Conservation (phyloP, 106 monocot genomes). For the Acorus calamus region DNA sequence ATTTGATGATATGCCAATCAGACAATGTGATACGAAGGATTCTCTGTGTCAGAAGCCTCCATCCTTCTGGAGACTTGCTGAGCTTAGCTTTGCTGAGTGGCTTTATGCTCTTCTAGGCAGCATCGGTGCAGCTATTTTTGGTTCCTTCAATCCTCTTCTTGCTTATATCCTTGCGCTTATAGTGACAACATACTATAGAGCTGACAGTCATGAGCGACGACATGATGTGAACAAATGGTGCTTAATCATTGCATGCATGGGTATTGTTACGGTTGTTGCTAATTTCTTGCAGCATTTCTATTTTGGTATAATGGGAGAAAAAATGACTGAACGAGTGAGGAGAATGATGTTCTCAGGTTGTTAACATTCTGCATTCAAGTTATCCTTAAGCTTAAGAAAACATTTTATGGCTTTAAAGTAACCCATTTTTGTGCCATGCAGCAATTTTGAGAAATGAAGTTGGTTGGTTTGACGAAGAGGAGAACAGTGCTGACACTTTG, state of each 20-base stretch:
- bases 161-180: conserved; percentile 78
- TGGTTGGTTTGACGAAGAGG: conserved; percentile 99
- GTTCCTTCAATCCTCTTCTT: conserved; percentile 95
- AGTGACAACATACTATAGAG: conserved; percentile 77
- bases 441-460: conserved; percentile 97
- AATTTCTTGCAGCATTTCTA: conserved; percentile 99
- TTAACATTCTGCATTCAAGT: conserved; percentile 5
- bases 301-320: conserved; percentile 99
- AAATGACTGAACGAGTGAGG: conserved; percentile 95
- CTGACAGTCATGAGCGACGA: conserved; percentile 31
- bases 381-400: not conserved
- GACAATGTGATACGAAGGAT: conserved; percentile 25
- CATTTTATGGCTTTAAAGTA: not conserved
- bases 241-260: conserved; percentile 88
- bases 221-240: conserved; percentile 96
- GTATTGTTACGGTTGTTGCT: conserved; percentile 83
- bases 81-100: conserved; percentile 95
- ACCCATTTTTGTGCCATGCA: not conserved
- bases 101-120: conserved; percentile 95
- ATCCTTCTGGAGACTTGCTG: conserved; percentile 88
- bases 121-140: conserved; percentile 91
- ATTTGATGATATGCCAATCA: conserved; percentile 38
- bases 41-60: conserved; percentile 41
- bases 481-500: conserved; percentile 87
- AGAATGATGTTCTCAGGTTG: conserved; percentile 99